phyloP scores from a whole-genome alignment of 768 basidiomycete genomes.

The Russula sp. region DNA sequence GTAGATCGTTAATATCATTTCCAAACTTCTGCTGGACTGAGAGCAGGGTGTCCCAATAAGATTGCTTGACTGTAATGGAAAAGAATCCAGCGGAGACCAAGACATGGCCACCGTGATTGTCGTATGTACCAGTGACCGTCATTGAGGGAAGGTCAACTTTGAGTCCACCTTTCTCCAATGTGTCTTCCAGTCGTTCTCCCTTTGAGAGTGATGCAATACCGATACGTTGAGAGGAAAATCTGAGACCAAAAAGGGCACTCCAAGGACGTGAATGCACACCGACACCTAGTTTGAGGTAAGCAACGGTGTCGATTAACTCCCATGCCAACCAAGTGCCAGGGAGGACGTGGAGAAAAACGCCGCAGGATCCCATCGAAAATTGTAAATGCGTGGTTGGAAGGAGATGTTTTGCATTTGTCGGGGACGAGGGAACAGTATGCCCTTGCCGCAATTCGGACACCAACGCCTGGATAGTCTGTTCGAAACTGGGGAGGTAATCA shows the following conservation, averaged over 20 bases:
- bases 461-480: slow-evolving; percentile 56
- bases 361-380: slow-evolving; percentile 41
- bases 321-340: slow-evolving; percentile 83
- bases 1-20: slow-evolving; percentile 77
- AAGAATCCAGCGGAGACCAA: slow-evolving; percentile 61
- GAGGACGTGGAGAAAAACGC: slow-evolving; percentile 73
- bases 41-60: slow-evolving; percentile 77
- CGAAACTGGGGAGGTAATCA: slow-evolving; percentile 69
- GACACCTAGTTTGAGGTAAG: slow-evolving; percentile 36
- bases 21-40: slow-evolving; percentile 86
- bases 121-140: slow-evolving; percentile 51
- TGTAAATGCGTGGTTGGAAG: slow-evolving; percentile 41
- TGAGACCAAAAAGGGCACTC: slow-evolving; percentile 52
- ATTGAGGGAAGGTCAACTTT: slow-evolving; percentile 61
- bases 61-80: slow-evolving; percentile 67
- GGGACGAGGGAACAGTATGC: slow-evolving; percentile 1
- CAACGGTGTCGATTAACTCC: slow-evolving; percentile 47
- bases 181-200: slow-evolving; percentile 23
- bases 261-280: slow-evolving; percentile 29
- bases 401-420: neutral
- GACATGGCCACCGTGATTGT: slow-evolving; percentile 42
- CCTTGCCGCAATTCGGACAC: slow-evolving; percentile 51
- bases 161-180: slow-evolving; percentile 38
- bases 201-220: slow-evolving; percentile 46
- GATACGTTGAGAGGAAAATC: slow-evolving; percentile 53